A percentile compares a stretch with the other conserved stretches of the same genome.
These are phyloP conservation scores for Penicillium canescens DNA, from an alignment of 495 filamentous ascomycete genomes.

Conservation along the genomic window DNA sequence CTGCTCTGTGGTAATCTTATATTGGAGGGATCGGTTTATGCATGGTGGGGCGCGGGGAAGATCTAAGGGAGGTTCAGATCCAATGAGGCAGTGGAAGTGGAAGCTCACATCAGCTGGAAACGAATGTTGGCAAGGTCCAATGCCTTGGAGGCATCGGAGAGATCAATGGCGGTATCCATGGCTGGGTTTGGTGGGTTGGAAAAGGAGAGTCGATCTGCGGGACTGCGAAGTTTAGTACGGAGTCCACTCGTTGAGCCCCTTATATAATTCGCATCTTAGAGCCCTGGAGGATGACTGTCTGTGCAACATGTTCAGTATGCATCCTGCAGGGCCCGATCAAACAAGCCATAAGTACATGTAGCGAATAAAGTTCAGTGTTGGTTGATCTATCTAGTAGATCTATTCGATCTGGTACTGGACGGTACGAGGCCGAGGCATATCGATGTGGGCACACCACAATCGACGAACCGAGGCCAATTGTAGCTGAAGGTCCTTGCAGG, in stretches of 20 bases:
- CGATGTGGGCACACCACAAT: too few species aligned
- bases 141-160: constrained; percentile 78
- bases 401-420: too few species aligned
- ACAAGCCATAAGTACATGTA: too few species aligned
- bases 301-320: neutral
- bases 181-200: constrained; percentile 13
- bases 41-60: constrained; percentile 14
- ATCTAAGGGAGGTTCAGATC: neutral
- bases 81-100: neutral
- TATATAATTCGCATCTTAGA: too few species aligned
- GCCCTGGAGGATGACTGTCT: neutral
- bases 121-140: constrained; percentile 91
- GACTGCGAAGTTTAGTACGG: constrained; percentile 21
- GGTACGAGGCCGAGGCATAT: too few species aligned
- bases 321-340: too few species aligned
- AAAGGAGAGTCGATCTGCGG: constrained; percentile 7
- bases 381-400: too few species aligned
- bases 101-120: constrained; percentile 85
- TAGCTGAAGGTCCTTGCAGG: neutral
- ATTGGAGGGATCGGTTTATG: neutral
- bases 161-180: constrained; percentile 92
- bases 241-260: constrained; percentile 4
- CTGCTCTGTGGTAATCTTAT: neutral
- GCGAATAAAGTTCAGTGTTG: too few species aligned
- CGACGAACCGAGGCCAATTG: neutral